A percentile compares a stretch with the other conserved stretches of the same genome.
phyloP scores from a whole-genome alignment of 2,329 filamentous ascomycete species.

The Aspergillus viridinutans region DNA sequence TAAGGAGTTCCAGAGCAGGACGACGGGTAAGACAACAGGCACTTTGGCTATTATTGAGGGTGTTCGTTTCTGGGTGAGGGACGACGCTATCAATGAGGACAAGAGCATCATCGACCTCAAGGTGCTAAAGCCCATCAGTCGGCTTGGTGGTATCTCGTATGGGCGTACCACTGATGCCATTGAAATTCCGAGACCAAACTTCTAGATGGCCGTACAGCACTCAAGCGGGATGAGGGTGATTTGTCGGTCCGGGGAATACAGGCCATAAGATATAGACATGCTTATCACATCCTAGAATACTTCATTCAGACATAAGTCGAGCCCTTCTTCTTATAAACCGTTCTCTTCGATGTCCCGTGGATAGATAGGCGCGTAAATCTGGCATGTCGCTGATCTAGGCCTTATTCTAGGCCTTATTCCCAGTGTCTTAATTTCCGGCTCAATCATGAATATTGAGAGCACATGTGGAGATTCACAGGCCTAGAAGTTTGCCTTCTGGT shows the following conservation, averaged over 20 bases:
- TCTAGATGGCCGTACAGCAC: slow-evolving; percentile 8
- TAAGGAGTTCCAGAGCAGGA: slow-evolving; percentile 72
- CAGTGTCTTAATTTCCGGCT: background rate
- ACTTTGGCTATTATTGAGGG: slow-evolving; percentile 77
- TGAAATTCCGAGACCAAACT: slow-evolving; percentile 56
- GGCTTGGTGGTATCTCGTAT: slow-evolving; percentile 85
- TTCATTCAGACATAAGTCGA: background rate
- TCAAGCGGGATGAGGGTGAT: background rate
- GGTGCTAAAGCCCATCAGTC: slow-evolving; percentile 69
- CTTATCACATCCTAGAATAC: background rate
- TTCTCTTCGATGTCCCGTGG: background rate
- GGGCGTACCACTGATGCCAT: slow-evolving; percentile 64
- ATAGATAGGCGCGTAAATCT: background rate
- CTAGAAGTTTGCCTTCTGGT: background rate
- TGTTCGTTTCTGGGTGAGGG: slow-evolving; percentile 79
- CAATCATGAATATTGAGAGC: background rate
- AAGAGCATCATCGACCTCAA: slow-evolving; percentile 69
- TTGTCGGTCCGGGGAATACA: too few species aligned
- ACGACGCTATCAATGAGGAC: slow-evolving; percentile 80
- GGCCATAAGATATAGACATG: background rate
- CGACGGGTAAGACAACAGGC: slow-evolving; percentile 67
- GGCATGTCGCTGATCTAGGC: too few species aligned
- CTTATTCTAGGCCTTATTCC: too few species aligned
- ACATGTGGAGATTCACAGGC: background rate
- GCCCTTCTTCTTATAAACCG: background rate